These are phyloP conservation scores for Penicillium sp. DNA, from an alignment of 2,329 filamentous ascomycete species.

Conservation along the genomic window DNA sequence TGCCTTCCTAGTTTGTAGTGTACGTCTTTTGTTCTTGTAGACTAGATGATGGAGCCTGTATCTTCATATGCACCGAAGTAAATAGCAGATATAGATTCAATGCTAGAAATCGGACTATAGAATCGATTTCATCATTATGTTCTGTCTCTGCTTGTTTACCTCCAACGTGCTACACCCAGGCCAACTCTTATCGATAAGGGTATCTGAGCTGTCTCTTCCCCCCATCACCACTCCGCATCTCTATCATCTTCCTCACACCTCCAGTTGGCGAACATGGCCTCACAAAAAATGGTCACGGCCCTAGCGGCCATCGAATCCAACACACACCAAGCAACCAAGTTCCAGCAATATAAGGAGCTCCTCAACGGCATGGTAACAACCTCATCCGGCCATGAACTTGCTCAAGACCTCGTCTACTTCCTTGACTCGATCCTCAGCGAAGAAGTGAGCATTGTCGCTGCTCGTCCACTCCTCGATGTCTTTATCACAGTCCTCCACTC, in stretches of 20 bases:
- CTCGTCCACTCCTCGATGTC: constrained; percentile 65
- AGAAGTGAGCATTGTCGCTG: constrained; percentile 71
- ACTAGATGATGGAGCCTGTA: too few relatives aligned
- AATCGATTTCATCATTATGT: not conserved
- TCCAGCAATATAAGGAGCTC: constrained; percentile 57
- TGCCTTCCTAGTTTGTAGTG: too few relatives aligned
- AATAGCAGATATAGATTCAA: too few relatives aligned
- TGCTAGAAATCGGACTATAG: not conserved
- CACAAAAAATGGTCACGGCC: constrained; percentile 49
- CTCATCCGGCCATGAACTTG: constrained; percentile 46
- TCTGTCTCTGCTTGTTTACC: not conserved
- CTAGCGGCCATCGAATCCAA: constrained; percentile 53
- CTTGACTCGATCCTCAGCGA: constrained; percentile 68
- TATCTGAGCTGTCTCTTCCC: not conserved
- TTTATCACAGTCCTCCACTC: constrained; percentile 66
- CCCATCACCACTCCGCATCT: constrained; percentile 4
- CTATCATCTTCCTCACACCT: not conserved
- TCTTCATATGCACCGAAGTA: too few relatives aligned
- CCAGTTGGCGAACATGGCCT: constrained; percentile 44
- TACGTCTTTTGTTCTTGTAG: too few relatives aligned
- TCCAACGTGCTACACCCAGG: not conserved
- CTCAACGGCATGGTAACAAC: constrained; percentile 56
- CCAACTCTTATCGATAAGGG: constrained; percentile 10
- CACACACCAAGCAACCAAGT: constrained; percentile 50
- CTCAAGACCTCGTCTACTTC: constrained; percentile 66